Conservation (phyloP, 805 yeast genomes). For the Nakazawaea ambrosiae region DNA sequence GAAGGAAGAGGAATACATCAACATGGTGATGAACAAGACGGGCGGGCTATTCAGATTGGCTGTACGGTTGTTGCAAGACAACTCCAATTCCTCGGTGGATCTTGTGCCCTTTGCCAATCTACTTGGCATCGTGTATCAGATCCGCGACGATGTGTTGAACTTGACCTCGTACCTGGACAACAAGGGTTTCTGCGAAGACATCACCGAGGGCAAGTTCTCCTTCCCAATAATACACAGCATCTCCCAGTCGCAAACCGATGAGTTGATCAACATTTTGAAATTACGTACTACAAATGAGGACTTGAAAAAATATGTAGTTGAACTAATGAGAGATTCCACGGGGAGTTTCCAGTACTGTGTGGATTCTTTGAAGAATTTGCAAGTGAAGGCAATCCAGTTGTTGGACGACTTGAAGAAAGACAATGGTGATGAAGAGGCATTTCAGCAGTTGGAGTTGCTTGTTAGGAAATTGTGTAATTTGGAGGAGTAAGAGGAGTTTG, state of each 20-base stretch:
- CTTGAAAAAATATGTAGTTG: slow-evolving; percentile 44
- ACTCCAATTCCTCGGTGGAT: slow-evolving; percentile 14
- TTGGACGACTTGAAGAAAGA: slow-evolving; percentile 13
- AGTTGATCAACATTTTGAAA: slow-evolving; percentile 42
- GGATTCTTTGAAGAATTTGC: slow-evolving; percentile 21
- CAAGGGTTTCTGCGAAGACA: slow-evolving; percentile 81
- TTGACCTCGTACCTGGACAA: slow-evolving; percentile 48
- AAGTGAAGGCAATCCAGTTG: slow-evolving; percentile 17
- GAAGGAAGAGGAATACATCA: slow-evolving; percentile 52
- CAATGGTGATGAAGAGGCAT: no score
- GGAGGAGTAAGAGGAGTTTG: no score
- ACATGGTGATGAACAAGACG: slow-evolving; percentile 83
- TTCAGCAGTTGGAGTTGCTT: no score
- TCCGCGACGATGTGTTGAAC: slow-evolving; percentile 79
- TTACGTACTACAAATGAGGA: slow-evolving; percentile 43
- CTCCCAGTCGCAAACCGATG: slow-evolving; percentile 26
- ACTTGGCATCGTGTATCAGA: slow-evolving; percentile 79
- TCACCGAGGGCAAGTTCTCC: slow-evolving; percentile 84
- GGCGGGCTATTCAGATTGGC: slow-evolving; percentile 84
- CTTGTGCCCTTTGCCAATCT: slow-evolving; percentile 61
- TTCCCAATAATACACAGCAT: slow-evolving; percentile 76
- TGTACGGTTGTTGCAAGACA: slow-evolving; percentile 49
- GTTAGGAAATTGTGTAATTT: no score
- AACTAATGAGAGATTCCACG: slow-evolving; percentile 32
- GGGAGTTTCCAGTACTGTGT: slow-evolving; percentile 34